Percentiles rank a stretch among this genome's conserved stretches.
phyloP scores from a whole-genome alignment of 1,284 basidiomycete species.

The Ustilago cynodontis region DNA sequence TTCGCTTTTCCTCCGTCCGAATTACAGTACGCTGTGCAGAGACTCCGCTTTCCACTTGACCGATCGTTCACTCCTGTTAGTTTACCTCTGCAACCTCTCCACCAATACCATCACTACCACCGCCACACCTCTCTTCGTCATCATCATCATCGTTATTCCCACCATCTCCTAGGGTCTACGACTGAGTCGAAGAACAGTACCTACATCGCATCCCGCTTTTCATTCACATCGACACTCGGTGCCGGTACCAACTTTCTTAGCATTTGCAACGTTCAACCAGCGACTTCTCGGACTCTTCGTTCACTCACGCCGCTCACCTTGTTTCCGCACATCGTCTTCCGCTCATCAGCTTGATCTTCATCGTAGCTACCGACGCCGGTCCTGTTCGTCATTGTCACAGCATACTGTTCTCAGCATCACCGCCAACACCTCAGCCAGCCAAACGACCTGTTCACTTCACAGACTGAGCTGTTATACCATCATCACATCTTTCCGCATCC shows the following conservation, averaged over 20 bases:
- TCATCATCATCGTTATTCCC: conserved; percentile 20
- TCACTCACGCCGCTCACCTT: conserved; percentile 1
- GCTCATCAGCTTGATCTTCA: conserved; percentile 8
- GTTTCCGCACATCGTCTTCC: conserved; percentile 11
- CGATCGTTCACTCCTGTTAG: conserved; percentile 1
- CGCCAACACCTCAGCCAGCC: conserved; percentile 9
- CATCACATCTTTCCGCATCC: conserved; percentile 2
- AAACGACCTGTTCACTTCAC: background rate
- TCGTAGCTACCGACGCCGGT: conserved; percentile 16
- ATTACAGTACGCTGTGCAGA: background rate
- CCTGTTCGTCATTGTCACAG: conserved; percentile 25
- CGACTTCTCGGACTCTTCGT: background rate
- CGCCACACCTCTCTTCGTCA: conserved; percentile 3
- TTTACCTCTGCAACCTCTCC: conserved; percentile 15
- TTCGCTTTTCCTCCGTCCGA: background rate
- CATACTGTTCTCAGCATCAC: conserved; percentile 4
- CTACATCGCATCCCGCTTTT: conserved; percentile 4
- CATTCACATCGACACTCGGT: background rate
- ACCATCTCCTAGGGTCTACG: conserved; percentile 14
- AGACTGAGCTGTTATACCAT: conserved; percentile 10
- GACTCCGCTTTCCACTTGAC: conserved; percentile 10
- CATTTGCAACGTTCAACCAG: background rate
- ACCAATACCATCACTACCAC: conserved; percentile 10
- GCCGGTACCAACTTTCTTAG: background rate
- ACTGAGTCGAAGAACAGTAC: conserved; percentile 26